These are phyloP conservation scores for Apiotrichum sp. DNA, from an alignment of 1,284 basidiomycete genomes.

Conservation along the genomic window DNA sequence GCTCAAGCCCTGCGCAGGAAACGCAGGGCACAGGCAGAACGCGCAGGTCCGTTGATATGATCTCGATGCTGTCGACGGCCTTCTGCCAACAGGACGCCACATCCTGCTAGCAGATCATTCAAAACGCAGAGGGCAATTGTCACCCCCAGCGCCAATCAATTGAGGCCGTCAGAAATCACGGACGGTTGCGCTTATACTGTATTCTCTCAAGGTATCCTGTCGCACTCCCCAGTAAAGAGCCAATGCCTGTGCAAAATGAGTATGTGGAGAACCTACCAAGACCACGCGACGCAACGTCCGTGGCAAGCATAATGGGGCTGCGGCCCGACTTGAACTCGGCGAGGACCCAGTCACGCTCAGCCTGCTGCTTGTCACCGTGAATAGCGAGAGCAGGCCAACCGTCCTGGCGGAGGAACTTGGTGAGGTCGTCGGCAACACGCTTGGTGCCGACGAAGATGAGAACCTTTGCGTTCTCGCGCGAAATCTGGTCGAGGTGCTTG, in stretches of 20 bases:
- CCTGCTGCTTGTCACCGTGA: slow-evolving; percentile 90
- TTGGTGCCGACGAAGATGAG: slow-evolving; percentile 98
- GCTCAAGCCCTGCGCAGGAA: slow-evolving; percentile 1
- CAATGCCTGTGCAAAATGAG: slow-evolving; percentile 19
- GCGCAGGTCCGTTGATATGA: slow-evolving; percentile 3
- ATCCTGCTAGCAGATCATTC: background rate
- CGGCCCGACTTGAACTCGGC: slow-evolving; percentile 97
- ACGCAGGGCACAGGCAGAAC: slow-evolving; percentile 1
- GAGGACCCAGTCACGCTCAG: slow-evolving; percentile 96
- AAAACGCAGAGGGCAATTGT: slow-evolving; percentile 2
- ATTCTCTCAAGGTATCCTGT: background rate
- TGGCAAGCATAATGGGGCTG: slow-evolving; percentile 96
- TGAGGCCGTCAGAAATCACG: slow-evolving; percentile 16
- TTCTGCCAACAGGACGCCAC: slow-evolving; percentile 6
- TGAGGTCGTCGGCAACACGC: slow-evolving; percentile 95
- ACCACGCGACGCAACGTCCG: slow-evolving; percentile 97
- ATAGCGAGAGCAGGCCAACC: slow-evolving; percentile 99
- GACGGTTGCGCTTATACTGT: slow-evolving; percentile 1
- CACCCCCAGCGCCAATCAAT: slow-evolving; percentile 5
- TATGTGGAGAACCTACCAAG: slow-evolving; percentile 72
- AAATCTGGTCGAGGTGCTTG: slow-evolving; percentile 96
- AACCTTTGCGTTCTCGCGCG: slow-evolving; percentile 94
- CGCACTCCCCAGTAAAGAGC: slow-evolving; percentile 14
- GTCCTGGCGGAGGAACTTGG: slow-evolving; percentile 92
- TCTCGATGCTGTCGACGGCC: slow-evolving; percentile 13